Percentiles rank a stretch among this genome's conserved stretches.
phyloP scores from a whole-genome alignment of 805 yeast genomes.

The Wickerhamiella spandovensis region DNA sequence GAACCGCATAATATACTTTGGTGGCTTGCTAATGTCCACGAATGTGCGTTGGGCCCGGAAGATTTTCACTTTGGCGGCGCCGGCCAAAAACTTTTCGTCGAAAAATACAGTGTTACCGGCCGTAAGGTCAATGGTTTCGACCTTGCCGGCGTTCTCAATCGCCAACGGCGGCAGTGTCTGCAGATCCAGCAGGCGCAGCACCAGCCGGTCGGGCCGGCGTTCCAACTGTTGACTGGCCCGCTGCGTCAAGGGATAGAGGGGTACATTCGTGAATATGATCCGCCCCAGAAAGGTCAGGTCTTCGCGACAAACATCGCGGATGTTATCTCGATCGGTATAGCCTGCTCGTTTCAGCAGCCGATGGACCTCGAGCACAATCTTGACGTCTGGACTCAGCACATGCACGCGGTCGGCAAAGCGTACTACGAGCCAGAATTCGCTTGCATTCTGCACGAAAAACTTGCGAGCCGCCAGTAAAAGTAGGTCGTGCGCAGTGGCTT shows the following conservation, averaged over 20 bases:
- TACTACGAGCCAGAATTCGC: constrained; percentile 11
- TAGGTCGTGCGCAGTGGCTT: constrained; percentile 64
- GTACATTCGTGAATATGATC: constrained; percentile 9
- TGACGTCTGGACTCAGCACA: constrained; percentile 6
- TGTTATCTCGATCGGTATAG: constrained; percentile 7
- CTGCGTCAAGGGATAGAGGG: neutral
- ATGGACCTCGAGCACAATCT: constrained; percentile 10
- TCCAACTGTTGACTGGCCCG: neutral
- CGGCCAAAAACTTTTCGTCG: neutral
- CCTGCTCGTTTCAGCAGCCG: constrained; percentile 12
- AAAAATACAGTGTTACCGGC: neutral
- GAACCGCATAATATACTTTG: neutral
- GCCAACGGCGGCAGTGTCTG: neutral
- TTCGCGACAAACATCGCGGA: constrained; percentile 13
- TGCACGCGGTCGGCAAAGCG: constrained; percentile 10
- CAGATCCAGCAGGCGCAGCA: constrained; percentile 8
- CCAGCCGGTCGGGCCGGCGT: constrained; percentile 1
- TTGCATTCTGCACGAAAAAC: constrained; percentile 27
- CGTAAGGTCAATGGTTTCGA: neutral
- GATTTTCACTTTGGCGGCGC: neutral
- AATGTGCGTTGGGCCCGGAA: neutral
- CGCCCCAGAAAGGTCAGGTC: constrained; percentile 17
- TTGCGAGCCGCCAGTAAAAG: constrained; percentile 61
- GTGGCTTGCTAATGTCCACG: neutral
- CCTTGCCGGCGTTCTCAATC: neutral